Percentiles rank a stretch among this genome's conserved stretches.
Conservation (phyloP, 306 rosid species). For the Prunus davidiana region DNA sequence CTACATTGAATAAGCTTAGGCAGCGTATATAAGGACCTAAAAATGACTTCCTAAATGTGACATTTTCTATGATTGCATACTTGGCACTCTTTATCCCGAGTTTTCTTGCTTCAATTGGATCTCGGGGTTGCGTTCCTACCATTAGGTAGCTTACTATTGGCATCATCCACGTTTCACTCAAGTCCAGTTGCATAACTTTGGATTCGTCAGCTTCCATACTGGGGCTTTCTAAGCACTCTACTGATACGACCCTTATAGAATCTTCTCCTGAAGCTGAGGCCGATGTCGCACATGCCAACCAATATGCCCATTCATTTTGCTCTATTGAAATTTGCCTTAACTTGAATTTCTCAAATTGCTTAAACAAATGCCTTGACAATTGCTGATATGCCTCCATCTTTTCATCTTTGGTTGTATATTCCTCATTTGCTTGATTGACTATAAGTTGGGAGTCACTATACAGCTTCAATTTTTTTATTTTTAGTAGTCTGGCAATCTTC, state of each 20-base stretch:
- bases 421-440: background rate
- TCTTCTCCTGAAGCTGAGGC: too few relatives aligned
- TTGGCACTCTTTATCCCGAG: background rate
- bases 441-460: too few relatives aligned
- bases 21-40: background rate
- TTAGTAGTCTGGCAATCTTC: too few relatives aligned
- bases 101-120: background rate
- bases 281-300: too few relatives aligned
- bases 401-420: background rate
- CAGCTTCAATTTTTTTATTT: too few relatives aligned
- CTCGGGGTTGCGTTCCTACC: background rate
- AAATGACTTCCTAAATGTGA: background rate
- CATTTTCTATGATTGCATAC: background rate
- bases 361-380: rapidly evolving
- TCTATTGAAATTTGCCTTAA: background rate
- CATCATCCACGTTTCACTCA: too few relatives aligned
- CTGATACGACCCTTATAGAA: too few relatives aligned
- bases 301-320: background rate
- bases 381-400: background rate
- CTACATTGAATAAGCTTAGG: background rate
- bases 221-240: too few relatives aligned
- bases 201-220: too few relatives aligned
- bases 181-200: too few relatives aligned
- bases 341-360: background rate
- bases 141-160: background rate